Conservation (phyloP, 768 basidiomycete genomes). For the Steccherinum ochraceum region DNA sequence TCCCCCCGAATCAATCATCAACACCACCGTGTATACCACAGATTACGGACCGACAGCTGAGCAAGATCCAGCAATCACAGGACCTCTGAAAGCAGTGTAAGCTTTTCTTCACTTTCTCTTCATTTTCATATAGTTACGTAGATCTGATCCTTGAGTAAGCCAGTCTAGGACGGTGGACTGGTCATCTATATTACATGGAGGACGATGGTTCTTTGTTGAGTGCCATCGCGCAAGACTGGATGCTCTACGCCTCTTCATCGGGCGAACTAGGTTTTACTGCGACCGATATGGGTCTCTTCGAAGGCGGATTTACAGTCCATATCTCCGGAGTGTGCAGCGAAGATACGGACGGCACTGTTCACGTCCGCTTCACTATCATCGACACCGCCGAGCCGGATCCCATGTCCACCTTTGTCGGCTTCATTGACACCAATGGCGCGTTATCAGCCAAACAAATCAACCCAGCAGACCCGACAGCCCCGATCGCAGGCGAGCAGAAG, state of each 20-base stretch:
- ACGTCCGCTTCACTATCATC: too few species aligned
- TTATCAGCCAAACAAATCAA: background rate
- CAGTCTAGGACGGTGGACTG: conserved; percentile 9
- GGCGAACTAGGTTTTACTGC: too few species aligned
- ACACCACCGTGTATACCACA: too few species aligned
- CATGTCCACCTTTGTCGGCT: background rate
- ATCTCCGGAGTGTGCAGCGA: too few species aligned
- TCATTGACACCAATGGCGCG: background rate
- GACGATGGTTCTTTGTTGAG: conserved; percentile 9
- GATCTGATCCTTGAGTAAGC: background rate
- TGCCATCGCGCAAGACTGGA: too few species aligned
- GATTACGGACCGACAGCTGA: too few species aligned
- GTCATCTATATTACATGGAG: conserved; percentile 4
- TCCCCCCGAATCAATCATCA: background rate
- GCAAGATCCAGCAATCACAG: background rate
- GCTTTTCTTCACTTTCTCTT: too few species aligned
- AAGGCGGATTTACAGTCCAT: too few species aligned
- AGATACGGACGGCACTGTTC: conserved; percentile 7
- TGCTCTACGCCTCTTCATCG: conserved; percentile 3
- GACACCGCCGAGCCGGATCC: too few species aligned
- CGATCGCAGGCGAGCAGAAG: background rate
- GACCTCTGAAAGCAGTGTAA: background rate
- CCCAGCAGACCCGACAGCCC: background rate
- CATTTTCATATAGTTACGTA: too few species aligned
- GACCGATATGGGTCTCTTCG: too few species aligned